Conservation (phyloP, 2,329 filamentous ascomycete species). For the Fusarium dlaminii region DNA sequence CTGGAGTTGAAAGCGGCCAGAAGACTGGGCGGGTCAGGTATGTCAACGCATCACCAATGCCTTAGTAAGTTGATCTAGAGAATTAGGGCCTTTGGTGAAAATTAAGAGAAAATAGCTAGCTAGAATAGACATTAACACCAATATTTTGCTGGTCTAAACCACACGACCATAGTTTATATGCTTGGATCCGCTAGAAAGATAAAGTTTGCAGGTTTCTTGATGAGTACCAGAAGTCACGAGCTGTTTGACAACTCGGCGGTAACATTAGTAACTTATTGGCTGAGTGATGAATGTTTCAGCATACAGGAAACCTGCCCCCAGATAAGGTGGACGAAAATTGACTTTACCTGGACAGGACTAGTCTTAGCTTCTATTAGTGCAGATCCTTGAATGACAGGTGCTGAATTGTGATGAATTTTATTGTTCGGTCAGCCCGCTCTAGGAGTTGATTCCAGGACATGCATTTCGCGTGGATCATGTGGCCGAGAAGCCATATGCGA, state of each 20-base stretch:
- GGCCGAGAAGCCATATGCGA: not conserved
- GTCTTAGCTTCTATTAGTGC: conserved; percentile 20
- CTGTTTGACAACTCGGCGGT: not conserved
- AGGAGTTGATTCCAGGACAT: conserved; percentile 12
- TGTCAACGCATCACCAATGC: conserved; percentile 14
- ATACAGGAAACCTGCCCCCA: conserved; percentile 1
- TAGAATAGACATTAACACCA: not conserved
- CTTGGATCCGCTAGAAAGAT: not conserved
- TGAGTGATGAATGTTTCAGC: conserved; percentile 20
- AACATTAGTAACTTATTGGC: not conserved
- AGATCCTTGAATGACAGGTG: conserved; percentile 23
- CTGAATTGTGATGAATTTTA: not conserved
- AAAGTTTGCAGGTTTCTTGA: conserved; percentile 8
- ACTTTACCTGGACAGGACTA: conserved; percentile 30
- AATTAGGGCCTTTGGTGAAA: not conserved
- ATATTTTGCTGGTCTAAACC: not conserved
- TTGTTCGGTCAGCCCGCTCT: conserved; percentile 3
- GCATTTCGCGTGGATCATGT: conserved; percentile 3
- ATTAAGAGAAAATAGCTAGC: not conserved
- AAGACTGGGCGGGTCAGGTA: not conserved
- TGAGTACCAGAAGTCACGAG: not conserved
- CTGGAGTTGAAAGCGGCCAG: conserved; percentile 14
- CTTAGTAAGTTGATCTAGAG: conserved; percentile 10
- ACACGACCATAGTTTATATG: not conserved
- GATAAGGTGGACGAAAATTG: not conserved